Base-by-base conservation (phyloP, 2,329 filamentous ascomycete species). In the Anisogramma anomala region DNA sequence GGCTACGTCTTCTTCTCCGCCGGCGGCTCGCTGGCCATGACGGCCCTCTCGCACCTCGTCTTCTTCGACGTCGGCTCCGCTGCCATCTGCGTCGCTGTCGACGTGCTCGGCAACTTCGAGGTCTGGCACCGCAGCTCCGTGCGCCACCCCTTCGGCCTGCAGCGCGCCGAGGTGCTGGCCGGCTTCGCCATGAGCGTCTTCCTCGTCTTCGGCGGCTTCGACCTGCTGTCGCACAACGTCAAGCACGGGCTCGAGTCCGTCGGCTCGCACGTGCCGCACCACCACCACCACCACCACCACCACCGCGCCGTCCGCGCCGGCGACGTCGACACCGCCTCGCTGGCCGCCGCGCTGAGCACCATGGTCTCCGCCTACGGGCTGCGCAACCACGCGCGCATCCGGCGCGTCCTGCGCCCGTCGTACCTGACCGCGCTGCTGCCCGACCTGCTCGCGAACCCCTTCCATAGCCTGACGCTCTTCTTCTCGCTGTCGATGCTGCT, bases 151-250 rank as follows among this genome's bases (percentile, higher is more conserved):
- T 98, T 98, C 56, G 88, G 82, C 3, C 74, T 98, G 18, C 86
- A 95, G 63, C 77, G 91, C 40, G 84, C 84, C 44, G 91, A 98
- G 61, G 89, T 98, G 4, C 74, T 98, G 13, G 87, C 88, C 26
- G 91, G 91, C 14, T 94, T 98, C 50, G 91, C 88, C 46, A 86
- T 96, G 78, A 93, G 87, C 38, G 83, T 98, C 28, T 86, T 95
- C 47, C 74, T 98, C 10, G 75, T 94, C n/a, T 98, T 98, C 62
- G 94, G 94, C 69, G 89, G 89, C 15, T 82, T 96, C 54, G 91
- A 98, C 54, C 76, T 98, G 36, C 82, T 98, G 47, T 94, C 85
- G 30, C 91, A 98, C 59, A 89, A 86, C 46, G 68, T 94, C 13
- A 91, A 94, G 57, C 89, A 98, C 60, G 74, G 87, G n/a, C 74